A percentile compares a stretch with the other conserved stretches of the same genome.
These are phyloP conservation scores for Tillandsia fasciculata DNA, from an alignment of 176 grass and related monocot species.

Conservation along the genomic window DNA sequence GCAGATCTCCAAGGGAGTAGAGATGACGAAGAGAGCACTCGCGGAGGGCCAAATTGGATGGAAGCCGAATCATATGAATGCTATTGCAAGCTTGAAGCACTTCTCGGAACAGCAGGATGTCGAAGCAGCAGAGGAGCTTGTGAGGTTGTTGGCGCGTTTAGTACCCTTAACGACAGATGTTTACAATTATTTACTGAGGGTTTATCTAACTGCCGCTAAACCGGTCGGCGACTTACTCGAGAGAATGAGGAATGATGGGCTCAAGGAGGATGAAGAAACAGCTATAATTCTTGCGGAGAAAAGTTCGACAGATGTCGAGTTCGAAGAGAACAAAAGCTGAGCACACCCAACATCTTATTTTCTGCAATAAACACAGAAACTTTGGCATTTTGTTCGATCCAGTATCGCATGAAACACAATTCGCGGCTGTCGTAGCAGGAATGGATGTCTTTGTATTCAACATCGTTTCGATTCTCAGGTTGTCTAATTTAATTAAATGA, in stretches of 20 bases:
- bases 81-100: slow-evolving; percentile 31
- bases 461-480: too few relatives aligned
- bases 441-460: too few relatives aligned
- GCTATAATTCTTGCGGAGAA: slow-evolving; percentile 33
- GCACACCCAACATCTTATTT: neutral
- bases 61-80: slow-evolving; percentile 33
- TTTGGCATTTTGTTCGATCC: too few relatives aligned
- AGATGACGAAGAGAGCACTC: slow-evolving; percentile 43
- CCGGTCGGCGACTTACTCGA: slow-evolving; percentile 32
- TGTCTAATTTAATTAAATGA: too few relatives aligned
- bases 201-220: slow-evolving; percentile 26
- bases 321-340: neutral
- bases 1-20: slow-evolving; percentile 36
- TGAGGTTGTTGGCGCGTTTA: slow-evolving; percentile 21
- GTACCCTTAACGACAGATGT: slow-evolving; percentile 36
- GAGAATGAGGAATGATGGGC: slow-evolving; percentile 40
- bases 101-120: slow-evolving; percentile 47
- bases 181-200: slow-evolving; percentile 41
- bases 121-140: slow-evolving; percentile 46
- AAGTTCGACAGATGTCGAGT: neutral
- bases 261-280: slow-evolving; percentile 45
- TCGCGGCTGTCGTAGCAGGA: too few relatives aligned
- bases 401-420: too few relatives aligned
- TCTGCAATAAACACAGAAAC: too few relatives aligned
- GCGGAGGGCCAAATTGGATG: slow-evolving; percentile 13